Evolutionary conservation across 2,329 filamentous ascomycete genomes (phyloP), one percentile per base, ranked within the genome.

Genomic region (Sclerotinia nivalis): DNA sequence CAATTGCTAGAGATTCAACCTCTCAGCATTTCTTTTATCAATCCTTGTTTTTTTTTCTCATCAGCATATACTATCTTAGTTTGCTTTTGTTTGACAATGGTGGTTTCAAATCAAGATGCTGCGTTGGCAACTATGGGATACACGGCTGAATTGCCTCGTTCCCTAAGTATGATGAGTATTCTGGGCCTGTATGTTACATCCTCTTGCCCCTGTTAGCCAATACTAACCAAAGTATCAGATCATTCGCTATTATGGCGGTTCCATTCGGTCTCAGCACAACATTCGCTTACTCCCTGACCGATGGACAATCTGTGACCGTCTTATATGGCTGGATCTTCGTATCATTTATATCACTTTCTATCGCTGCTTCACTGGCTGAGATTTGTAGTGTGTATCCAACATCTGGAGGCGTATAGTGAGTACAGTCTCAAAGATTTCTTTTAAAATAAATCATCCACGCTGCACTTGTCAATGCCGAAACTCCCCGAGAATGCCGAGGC

Each of bases 191-290:
- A 74, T 65, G 74, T 74, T 58, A 56, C 34, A 50, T 60, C 62
- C 40, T 43, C 47, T 45, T 58, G 25, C 76, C 61, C 22, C n/a
- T n/a, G 37, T 31, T 45, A 28, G 22, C 8, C n/a, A 47, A 75
- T 52, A 58, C 52, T 72, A 72, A 72, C 56, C 15, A 22, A 31
- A 25, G 1, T 83, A 22, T 22, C 18, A 76, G 75, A 73, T 91
- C 88, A 58, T 92, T 92, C 77, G 90, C 89, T 66, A 92, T 93
- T 78, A 92, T 92, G 88, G 89, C 89, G 15, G 88, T 76, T 34
- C 76, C 76, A 20, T 76, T 76, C 34, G 75, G 73, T 49, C 82
- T 91, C 50, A 87, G 84, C 43, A 91, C 90, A 22, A 92, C 89
- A 1, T 82, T 92, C 72, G 88, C 87, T 80, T 89, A 91, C 77